A percentile compares a stretch with the other conserved stretches of the same genome.
These are phyloP conservation scores for Rhodotorula sp. DNA, from an alignment of 1,284 basidiomycete genomes.

Conservation along the genomic window DNA sequence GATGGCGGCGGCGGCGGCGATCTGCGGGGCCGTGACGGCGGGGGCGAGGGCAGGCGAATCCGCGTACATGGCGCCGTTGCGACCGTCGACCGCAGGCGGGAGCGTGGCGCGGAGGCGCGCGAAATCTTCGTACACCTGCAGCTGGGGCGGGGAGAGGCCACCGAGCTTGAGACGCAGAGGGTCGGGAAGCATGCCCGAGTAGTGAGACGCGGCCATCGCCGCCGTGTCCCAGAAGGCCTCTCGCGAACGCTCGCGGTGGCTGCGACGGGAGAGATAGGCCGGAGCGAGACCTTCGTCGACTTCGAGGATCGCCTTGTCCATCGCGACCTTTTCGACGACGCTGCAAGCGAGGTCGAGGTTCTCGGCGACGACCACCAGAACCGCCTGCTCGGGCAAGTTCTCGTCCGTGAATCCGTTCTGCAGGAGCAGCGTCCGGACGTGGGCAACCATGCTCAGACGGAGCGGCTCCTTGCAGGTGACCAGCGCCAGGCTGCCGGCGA, in stretches of 20 bases:
- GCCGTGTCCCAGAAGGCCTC: slow-evolving; percentile 86
- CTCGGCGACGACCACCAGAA: slow-evolving; percentile 81
- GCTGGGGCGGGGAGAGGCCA: slow-evolving; percentile 78
- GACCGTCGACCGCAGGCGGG: slow-evolving; percentile 25
- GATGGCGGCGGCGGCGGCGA: slow-evolving; percentile 24
- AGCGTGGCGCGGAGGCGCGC: slow-evolving; percentile 46
- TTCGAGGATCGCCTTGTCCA: slow-evolving; percentile 93
- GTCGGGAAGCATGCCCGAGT: slow-evolving; percentile 79
- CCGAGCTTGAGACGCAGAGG: slow-evolving; percentile 78
- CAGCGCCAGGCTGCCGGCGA: slow-evolving; percentile 91
- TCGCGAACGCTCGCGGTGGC: slow-evolving; percentile 75
- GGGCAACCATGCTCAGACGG: slow-evolving; percentile 85
- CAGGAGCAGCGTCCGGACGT: slow-evolving; percentile 72
- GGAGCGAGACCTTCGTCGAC: slow-evolving; percentile 84
- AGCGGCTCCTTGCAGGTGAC: slow-evolving; percentile 99
- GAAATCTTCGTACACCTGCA: slow-evolving; percentile 94
- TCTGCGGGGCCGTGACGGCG: slow-evolving; percentile 14
- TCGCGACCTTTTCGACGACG: slow-evolving; percentile 95
- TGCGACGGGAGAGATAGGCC: slow-evolving; percentile 79
- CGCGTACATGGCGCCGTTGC: slow-evolving; percentile 31
- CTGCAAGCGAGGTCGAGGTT: slow-evolving; percentile 92
- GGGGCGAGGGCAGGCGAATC: slow-evolving; percentile 36
- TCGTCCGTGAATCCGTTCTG: slow-evolving; percentile 85
- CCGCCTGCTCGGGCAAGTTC: slow-evolving; percentile 56
- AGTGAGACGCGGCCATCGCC: slow-evolving; percentile 65